Evolutionary conservation across 768 basidiomycete species (phyloP).

Genomic region (Suillus luteus): DNA sequence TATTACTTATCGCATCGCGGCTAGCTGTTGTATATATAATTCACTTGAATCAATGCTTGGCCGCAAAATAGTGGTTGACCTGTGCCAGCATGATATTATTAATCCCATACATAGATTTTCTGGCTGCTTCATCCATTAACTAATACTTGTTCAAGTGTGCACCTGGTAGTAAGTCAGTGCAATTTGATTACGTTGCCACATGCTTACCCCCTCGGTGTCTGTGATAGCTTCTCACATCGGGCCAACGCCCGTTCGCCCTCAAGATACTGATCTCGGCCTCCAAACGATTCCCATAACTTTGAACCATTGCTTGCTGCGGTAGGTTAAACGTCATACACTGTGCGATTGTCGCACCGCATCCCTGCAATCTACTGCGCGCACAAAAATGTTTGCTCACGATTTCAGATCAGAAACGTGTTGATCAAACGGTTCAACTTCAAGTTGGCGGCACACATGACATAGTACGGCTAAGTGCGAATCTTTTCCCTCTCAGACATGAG

Average conservation of each 20-base stretch:
- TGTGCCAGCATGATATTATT: neutral
- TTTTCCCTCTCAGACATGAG: neutral
- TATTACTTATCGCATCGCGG: neutral
- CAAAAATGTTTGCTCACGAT: neutral
- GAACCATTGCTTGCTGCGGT: neutral
- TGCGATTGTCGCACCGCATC: neutral
- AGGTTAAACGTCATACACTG: neutral
- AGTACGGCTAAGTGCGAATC: neutral
- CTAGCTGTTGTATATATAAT: neutral
- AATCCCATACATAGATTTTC: neutral
- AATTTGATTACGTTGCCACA: neutral
- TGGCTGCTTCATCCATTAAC: neutral
- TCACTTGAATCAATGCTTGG: neutral
- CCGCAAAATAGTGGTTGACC: neutral
- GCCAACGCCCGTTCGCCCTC: neutral
- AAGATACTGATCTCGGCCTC: neutral
- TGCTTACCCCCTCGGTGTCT: neutral
- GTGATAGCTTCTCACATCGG: neutral
- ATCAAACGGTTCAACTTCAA: neutral
- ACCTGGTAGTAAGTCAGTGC: neutral
- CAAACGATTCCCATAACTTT: neutral
- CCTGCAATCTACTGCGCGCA: neutral
- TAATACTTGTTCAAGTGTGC: neutral
- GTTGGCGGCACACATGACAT: neutral
- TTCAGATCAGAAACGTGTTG: neutral